A percentile compares a stretch with the other conserved stretches of the same genome.
These are phyloP conservation scores for Colletotrichum kahawae DNA, from an alignment of 2,329 filamentous ascomycete species.

Conservation along the genomic window DNA sequence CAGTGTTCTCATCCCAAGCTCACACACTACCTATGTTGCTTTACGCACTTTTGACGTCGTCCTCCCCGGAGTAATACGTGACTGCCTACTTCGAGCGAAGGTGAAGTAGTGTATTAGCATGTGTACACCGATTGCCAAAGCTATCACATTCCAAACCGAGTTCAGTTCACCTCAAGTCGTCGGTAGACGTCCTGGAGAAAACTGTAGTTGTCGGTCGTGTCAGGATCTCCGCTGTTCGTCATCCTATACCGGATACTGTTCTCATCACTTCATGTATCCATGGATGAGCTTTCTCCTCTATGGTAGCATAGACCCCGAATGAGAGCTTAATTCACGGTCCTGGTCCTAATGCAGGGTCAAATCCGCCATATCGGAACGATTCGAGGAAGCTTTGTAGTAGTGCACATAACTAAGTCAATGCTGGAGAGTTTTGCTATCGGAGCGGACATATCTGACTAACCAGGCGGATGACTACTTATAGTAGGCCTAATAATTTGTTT, in stretches of 20 bases:
- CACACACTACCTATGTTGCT: neutral
- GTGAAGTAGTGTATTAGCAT: neutral
- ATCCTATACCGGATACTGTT: neutral
- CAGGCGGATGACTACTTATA: too few relatives aligned
- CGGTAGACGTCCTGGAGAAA: neutral
- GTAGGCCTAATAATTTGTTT: too few relatives aligned
- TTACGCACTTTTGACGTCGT: neutral
- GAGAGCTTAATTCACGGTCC: neutral
- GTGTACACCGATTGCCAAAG: fast-evolving
- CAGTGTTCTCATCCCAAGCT: neutral
- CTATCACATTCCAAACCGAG: fast-evolving
- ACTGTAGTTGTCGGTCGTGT: neutral
- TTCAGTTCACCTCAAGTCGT: neutral
- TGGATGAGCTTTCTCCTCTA: neutral
- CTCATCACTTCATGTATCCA: neutral
- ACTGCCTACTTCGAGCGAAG: fast-evolving
- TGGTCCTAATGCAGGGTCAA: neutral
- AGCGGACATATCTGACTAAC: too few relatives aligned
- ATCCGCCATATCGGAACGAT: neutral
- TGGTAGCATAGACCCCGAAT: neutral
- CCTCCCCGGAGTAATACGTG: neutral
- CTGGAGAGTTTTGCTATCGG: too few relatives aligned
- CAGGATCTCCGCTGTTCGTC: neutral
- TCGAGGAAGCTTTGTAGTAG: fast-evolving
- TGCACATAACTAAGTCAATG: neutral